Evolutionary conservation across 2,329 filamentous ascomycete genomes (phyloP), one percentile per base, ranked within the genome.

Genomic region (Ophiostoma himal-ulmi): DNA sequence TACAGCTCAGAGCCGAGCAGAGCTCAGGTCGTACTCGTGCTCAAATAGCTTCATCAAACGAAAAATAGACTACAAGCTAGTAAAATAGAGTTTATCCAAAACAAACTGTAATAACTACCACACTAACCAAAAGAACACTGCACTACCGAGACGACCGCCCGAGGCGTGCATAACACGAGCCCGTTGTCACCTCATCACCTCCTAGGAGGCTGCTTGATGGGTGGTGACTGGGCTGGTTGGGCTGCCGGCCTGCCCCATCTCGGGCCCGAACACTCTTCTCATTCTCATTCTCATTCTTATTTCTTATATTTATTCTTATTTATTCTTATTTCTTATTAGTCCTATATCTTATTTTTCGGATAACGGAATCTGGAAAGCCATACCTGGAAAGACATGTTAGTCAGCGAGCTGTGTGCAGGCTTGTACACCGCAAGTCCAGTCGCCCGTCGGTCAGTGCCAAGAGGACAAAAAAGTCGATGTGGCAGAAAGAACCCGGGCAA

Each of bases 351-450:
- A 44, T 17, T 44, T 44, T 7, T 48, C 44, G 44, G 52, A 57
- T 57, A 22, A 57, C 52, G 52, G 52, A 22, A 57, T 22, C 26
- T n/a, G 52, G 52, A 57, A 57, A 57, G 52, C n/a, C 52, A 57
- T 26, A 14, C 20, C n/a, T n/a, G 17, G 8, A 13, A 10, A 11
- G 3, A 30, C n/a, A 22, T 26, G 14, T 8, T 44, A 57, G 52
- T 17, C 52, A 57, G 52, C n/a, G 52, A 57, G 60, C 60, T 64
- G 60, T 34, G 39, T 64, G 30, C 34, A 37, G 14, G 57, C 57
- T 64, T 64, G 60, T 64, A 64, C 60, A 64, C 60, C 60, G 60
- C 60, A 64, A 36, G n/a, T 57, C 52, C n/a, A 13, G 39, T 44
- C 14, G 39, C 14, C 39, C 3, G 39, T 11, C n/a, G n/a, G 52